Base-by-base conservation (phyloP, 1,139 yeast genomes). In the Yamadazyma kanchanaburiensis region DNA sequence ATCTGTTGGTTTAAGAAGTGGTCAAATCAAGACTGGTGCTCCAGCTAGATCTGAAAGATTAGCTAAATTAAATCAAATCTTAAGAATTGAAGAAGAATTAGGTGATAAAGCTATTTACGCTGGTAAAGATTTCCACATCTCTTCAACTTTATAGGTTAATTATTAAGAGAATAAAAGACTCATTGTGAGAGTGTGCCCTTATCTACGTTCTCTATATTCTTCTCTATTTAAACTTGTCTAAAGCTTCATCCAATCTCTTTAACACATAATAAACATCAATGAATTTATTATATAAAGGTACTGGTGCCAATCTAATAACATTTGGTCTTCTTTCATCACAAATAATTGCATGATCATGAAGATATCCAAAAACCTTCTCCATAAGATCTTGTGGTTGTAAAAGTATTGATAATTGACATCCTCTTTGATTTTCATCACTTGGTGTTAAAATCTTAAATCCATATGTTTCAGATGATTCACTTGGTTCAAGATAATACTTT, bases 21-120 rank as follows among this genome's bases (percentile, higher is more conserved):
- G 96, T 65, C 96, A 89, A 78, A 82, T 89, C 70, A 89, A 89
- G 88, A 84, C 96, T 53, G 97, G 97, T 81, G 96, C 97, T 60
- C 96, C 96, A 63, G 95, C 96, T 52, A 87, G 97, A 78, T 86
- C 96, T 49, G 97, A 89, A 77, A 88, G 97, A 80, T 81, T 89
- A 68, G 96, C 96, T 64, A 89, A 89, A 77, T 82, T 82, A 69
- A 84, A 84, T 81, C 94, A 88, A 77, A 82, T 89, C 69, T 79
- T 89, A 67, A 86, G 96, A 76, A 89, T 89, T 56, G 96, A 89
- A 78, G 95, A 89, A 74, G 87, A 83, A 73, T 83, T 89, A 60
- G 96, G 96, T 60, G 87, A 77, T 78, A 86, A 86, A 76, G 95
- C 95, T 48, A 60, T 86, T 64, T 89, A 77, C 74, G 95, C 96